These are phyloP conservation scores for Alliaria petiolata DNA, from an alignment of 345 rosid genomes.

Conservation along the genomic window DNA sequence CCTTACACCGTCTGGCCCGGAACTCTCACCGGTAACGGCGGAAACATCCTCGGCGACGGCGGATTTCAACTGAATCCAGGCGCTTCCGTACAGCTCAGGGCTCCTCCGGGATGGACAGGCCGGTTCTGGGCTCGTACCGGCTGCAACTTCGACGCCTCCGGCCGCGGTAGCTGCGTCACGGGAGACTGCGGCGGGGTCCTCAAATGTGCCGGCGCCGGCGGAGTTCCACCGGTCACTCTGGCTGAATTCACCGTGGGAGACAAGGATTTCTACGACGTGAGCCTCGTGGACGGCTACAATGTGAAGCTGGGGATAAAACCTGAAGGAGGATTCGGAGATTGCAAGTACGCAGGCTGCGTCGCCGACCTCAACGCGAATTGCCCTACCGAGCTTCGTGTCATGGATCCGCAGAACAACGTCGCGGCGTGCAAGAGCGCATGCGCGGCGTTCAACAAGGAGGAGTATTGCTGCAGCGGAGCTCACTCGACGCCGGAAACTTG, in stretches of 20 bases:
- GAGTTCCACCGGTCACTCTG: conserved; percentile 60
- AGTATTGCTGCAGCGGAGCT: conserved; percentile 77
- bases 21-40: conserved; percentile 53
- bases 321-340: conserved; percentile 59
- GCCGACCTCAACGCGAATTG: conserved; percentile 60
- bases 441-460: conserved; percentile 48
- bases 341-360: conserved; percentile 71
- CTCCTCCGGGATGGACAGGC: conserved; percentile 79
- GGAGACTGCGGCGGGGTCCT: conserved; percentile 75
- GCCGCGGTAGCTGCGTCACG: conserved; percentile 57
- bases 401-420: conserved; percentile 30
- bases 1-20: conserved; percentile 82
- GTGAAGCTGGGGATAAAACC: conserved; percentile 66
- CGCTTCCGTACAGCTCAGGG: conserved; percentile 44
- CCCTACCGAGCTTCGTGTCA: conserved; percentile 56
- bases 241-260: conserved; percentile 56
- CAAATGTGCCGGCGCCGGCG: conserved; percentile 70
- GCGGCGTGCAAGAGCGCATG: conserved; percentile 88
- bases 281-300: conserved; percentile 90
- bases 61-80: conserved; percentile 54
- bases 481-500: conserved; percentile 69
- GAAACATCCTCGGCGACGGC: conserved; percentile 57
- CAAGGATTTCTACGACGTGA: conserved; percentile 81
- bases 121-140: conserved; percentile 86
- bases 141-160: conserved; percentile 64